phyloP scores from a whole-genome alignment of 306 rosid genomes.

The Prunus mume region DNA sequence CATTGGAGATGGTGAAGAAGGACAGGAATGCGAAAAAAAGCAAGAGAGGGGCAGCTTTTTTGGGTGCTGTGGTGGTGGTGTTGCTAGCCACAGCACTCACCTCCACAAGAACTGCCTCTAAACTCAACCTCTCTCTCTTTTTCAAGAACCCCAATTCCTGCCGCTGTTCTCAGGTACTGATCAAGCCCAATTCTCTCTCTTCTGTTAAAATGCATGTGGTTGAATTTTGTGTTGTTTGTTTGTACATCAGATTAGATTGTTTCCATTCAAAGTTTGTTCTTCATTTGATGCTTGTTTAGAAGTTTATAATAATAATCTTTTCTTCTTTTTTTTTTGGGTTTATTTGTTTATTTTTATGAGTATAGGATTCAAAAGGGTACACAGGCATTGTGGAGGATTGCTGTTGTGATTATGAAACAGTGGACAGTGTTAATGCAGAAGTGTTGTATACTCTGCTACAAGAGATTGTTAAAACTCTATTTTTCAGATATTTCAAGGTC shows the following conservation, averaged over 20 bases:
- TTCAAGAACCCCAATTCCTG: slow-evolving; percentile 21
- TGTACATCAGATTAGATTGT: no score
- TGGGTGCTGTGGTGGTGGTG: slow-evolving; percentile 14
- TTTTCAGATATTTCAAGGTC: slow-evolving; percentile 71
- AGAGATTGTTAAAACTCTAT: slow-evolving; percentile 58
- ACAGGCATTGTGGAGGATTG: slow-evolving; percentile 73
- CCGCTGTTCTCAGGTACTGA: slow-evolving; percentile 14
- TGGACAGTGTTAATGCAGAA: slow-evolving; percentile 47
- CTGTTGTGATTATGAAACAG: slow-evolving; percentile 69
- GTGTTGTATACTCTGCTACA: slow-evolving; percentile 56
- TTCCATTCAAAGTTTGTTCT: no score
- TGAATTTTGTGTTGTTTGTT: neutral
- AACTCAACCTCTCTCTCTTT: neutral
- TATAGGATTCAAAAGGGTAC: slow-evolving; percentile 46
- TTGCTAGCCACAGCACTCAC: slow-evolving; percentile 9
- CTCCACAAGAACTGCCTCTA: neutral
- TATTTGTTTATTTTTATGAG: neutral
- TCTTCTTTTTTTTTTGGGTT: neutral
- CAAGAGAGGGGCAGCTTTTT: no score
- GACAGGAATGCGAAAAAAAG: neutral
- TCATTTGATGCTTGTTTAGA: no score
- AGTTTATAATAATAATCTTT: neutral
- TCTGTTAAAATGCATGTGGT: neutral
- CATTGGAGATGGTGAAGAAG: slow-evolving; percentile 7
- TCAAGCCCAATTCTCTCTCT: neutral